A percentile compares a stretch with the other conserved stretches of the same genome.
These are phyloP conservation scores for Penicillium sclerotigenum DNA, from an alignment of 2,329 filamentous ascomycete genomes.

Conservation along the genomic window DNA sequence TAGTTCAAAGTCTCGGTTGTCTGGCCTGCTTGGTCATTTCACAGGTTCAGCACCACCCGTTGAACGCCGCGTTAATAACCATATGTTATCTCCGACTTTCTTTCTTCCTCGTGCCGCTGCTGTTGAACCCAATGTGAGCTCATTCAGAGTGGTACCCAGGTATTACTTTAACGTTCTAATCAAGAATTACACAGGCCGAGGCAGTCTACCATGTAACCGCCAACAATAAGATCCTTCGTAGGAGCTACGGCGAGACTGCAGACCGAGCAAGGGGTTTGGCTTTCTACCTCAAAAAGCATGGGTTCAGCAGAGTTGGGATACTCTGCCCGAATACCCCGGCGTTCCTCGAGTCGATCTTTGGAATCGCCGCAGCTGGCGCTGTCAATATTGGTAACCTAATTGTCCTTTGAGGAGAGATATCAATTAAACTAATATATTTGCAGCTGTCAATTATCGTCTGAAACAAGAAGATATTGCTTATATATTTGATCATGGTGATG, in stretches of 20 bases:
- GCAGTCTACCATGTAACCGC: slow-evolving; percentile 83
- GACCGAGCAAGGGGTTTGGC: slow-evolving; percentile 83
- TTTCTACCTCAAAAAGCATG: slow-evolving; percentile 76
- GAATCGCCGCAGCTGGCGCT: slow-evolving; percentile 75
- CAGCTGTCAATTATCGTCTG: slow-evolving; percentile 67
- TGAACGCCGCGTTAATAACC: slow-evolving; percentile 40
- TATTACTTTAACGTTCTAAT: background rate
- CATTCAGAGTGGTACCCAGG: background rate
- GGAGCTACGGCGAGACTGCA: slow-evolving; percentile 77
- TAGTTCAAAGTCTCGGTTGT: slow-evolving; percentile 26
- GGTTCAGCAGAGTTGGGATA: slow-evolving; percentile 74
- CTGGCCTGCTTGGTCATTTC: slow-evolving; percentile 32
- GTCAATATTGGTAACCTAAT: slow-evolving; percentile 61
- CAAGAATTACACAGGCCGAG: slow-evolving; percentile 51
- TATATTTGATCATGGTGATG: slow-evolving; percentile 83
- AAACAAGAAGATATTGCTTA: slow-evolving; percentile 85
- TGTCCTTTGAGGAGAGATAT: slow-evolving; percentile 28
- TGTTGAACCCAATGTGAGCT: slow-evolving; percentile 74
- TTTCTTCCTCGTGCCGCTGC: slow-evolving; percentile 81
- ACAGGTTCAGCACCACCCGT: slow-evolving; percentile 16
- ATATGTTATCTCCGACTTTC: slow-evolving; percentile 76
- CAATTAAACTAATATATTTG: background rate
- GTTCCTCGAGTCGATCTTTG: slow-evolving; percentile 87
- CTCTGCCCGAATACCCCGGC: slow-evolving; percentile 90
- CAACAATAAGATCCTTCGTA: slow-evolving; percentile 68